Evolutionary conservation across 1,284 basidiomycete species (phyloP), one percentile per base, ranked within the genome.

Genomic region (Cryptococcus neoformans): DNA sequence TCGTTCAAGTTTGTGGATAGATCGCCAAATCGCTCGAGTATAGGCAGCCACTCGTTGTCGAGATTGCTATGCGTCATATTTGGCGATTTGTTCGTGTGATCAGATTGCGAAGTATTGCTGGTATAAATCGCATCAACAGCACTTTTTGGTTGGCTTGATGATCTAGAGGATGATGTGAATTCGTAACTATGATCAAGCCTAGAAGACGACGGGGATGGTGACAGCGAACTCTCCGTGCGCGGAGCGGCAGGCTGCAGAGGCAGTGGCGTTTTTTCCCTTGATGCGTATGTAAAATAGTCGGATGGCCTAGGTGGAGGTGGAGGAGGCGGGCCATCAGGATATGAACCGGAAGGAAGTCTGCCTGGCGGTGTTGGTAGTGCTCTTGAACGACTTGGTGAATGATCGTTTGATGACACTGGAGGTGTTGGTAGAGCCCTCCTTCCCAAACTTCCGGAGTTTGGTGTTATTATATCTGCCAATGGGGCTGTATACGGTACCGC

Each of bases 341-440:
- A 28, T 28, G 28, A 28, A 28, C 28, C 28, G 28, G 28, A 28
- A 28, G 28, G 28, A 41, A 3, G 44, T 58, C 14, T 54, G 47
- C 34, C 44, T 21, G 59, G 59, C 21, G 54, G 51, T 14, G 44
- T 9, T 7, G 59, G 59, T 4, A 60, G 49, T 9, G 59, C 53
- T 37, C 53, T 50, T 10, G 36, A 40, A 9, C 52, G 49, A 44
- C 34, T 12, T 50, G 44, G 40, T 55, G 21, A n/a, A 38, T 37
- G n/a, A 36, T 11, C 47, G 21, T 44, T 39, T 14, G 54, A 34
- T n/a, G 42, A 49, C 21, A 53, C 54, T 9, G 53, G 61, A 38
- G 55, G 61, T 3, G 59, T 60, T 21, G 61, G 55, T 16, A 62
- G 44, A 41, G 57, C 57, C 41, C 61, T 53, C 51, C 59, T 9